phyloP scores from a whole-genome alignment of 106 monocot species.

The Narthecium ossifragum region DNA sequence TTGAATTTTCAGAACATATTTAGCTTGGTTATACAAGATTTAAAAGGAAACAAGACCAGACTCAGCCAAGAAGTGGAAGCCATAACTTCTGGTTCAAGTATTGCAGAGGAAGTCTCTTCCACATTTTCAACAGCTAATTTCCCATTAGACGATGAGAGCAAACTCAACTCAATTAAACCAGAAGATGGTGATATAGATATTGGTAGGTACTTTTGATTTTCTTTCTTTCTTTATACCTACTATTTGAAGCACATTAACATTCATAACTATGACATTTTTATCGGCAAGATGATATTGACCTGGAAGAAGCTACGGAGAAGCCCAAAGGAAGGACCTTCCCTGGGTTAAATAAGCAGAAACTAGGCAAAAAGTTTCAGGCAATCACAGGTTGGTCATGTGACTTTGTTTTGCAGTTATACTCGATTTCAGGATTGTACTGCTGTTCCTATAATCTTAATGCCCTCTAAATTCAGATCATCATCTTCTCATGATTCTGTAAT shows the following conservation, averaged over 20 bases:
- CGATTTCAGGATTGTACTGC: background rate
- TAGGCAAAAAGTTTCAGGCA: constrained; percentile 44
- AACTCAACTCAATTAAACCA: constrained; percentile 16
- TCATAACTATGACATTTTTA: constrained; percentile 1
- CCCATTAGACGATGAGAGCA: constrained; percentile 13
- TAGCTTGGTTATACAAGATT: constrained; percentile 38
- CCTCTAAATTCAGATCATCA: background rate
- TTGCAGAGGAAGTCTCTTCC: constrained; percentile 31
- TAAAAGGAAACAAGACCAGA: constrained; percentile 48
- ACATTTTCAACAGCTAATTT: constrained; percentile 52
- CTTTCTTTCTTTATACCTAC: background rate
- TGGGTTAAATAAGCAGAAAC: constrained; percentile 42
- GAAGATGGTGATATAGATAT: constrained; percentile 48
- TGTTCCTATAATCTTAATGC: background rate
- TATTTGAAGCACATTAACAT: background rate
- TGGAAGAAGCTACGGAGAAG: constrained; percentile 50
- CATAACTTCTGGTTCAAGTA: constrained; percentile 19
- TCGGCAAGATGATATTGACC: constrained; percentile 51
- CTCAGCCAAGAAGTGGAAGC: constrained; percentile 19
- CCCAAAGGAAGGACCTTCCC: constrained; percentile 46
- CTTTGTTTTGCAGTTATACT: background rate
- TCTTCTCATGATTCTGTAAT: background rate
- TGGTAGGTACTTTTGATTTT: constrained; percentile 27
- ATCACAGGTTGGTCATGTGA: constrained; percentile 41
- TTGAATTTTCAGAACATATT: constrained; percentile 47